Conservation (phyloP, 495 filamentous ascomycete genomes). For the Parathielavia hyrcaniae region DNA sequence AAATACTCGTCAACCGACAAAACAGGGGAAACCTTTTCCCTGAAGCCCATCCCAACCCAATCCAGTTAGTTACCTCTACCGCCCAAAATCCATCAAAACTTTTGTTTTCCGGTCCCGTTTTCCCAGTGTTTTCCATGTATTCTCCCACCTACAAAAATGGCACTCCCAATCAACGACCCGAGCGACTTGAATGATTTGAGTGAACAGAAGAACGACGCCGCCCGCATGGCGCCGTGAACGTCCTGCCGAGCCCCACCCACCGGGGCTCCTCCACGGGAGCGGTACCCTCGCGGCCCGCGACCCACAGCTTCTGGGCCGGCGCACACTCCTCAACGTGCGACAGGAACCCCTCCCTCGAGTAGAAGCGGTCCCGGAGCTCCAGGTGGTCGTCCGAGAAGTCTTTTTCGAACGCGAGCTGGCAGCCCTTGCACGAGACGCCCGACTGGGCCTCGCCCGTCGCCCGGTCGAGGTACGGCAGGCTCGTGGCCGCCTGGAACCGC, state of each 20-base stretch:
- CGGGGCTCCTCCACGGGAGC: not conserved
- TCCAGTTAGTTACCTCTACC: not conserved
- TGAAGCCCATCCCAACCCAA: not conserved
- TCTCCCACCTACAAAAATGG: not conserved
- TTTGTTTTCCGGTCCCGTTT: constrained; percentile 1
- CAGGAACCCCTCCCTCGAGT: not conserved
- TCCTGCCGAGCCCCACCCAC: constrained; percentile 10
- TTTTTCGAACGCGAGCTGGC: constrained; percentile 6
- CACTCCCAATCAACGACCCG: not conserved
- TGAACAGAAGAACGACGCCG: not conserved
- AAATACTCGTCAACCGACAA: too few relatives aligned
- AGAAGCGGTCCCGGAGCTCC: constrained; percentile 7
- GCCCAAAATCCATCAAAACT: not conserved
- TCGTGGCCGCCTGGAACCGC: constrained; percentile 12
- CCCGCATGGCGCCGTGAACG: constrained; percentile 6
- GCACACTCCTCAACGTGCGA: constrained; percentile 9
- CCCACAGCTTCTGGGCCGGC: constrained; percentile 7
- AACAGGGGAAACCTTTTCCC: not conserved
- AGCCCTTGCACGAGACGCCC: constrained; percentile 14
- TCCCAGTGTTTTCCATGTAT: not conserved
- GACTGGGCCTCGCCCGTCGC: not conserved
- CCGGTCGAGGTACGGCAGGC: constrained; percentile 9
- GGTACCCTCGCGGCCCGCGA: not conserved
- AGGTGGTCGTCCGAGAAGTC: constrained; percentile 14
- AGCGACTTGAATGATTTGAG: not conserved